phyloP scores from a whole-genome alignment of 805 yeast genomes.

The Starmera dryadoides region DNA sequence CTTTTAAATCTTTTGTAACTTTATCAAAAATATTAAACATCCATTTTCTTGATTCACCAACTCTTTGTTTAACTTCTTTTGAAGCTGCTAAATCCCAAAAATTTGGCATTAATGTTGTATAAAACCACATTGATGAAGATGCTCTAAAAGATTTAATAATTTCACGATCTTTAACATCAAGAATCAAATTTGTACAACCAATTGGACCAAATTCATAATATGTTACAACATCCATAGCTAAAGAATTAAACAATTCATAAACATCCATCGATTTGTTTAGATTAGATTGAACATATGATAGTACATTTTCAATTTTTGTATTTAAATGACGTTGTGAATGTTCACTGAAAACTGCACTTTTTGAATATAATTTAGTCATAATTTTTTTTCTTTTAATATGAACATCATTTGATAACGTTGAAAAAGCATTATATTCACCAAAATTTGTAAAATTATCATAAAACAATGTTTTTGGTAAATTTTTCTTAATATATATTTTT shows the following conservation, averaged over 20 bases:
- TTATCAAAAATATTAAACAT: conserved; percentile 22
- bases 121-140: conserved; percentile 56
- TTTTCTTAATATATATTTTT: conserved; percentile 49
- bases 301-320: conserved; percentile 23
- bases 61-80: conserved; percentile 28
- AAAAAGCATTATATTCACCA: conserved; percentile 52
- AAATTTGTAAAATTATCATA: conserved; percentile 56
- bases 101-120: conserved; percentile 53
- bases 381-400: conserved; percentile 38
- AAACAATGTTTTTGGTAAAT: conserved; percentile 47
- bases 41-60: conserved; percentile 39
- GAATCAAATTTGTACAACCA: conserved; percentile 37
- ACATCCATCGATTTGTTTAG: conserved; percentile 37
- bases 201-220: conserved; percentile 50
- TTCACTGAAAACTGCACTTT: conserved; percentile 28
- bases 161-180: conserved; percentile 30
- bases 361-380: conserved; percentile 37
- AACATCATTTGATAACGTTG: conserved; percentile 39
- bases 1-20: conserved; percentile 13
- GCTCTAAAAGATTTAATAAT: conserved; percentile 37
- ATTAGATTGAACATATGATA: conserved; percentile 8
- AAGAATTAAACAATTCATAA: conserved; percentile 54
- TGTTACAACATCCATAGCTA: conserved; percentile 67
- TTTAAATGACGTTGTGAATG: conserved; percentile 27
- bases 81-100: conserved; percentile 45